These are phyloP conservation scores for Cercospora janseana DNA, from an alignment of 2,329 filamentous ascomycete genomes.

Conservation along the genomic window DNA sequence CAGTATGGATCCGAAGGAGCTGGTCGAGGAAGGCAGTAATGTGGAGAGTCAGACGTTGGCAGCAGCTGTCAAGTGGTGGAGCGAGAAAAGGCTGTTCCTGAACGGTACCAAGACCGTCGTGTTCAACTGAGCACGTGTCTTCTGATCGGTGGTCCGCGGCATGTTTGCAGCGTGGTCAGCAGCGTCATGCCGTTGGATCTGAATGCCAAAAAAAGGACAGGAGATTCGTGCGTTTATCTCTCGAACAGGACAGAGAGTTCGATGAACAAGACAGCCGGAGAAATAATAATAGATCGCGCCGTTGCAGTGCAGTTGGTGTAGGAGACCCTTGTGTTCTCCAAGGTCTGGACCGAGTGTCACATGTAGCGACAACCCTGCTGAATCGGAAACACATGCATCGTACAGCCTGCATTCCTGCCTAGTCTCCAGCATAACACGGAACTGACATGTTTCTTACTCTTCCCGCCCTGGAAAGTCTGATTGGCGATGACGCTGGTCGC, in stretches of 20 bases:
- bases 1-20: slow-evolving; percentile 69
- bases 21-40: slow-evolving; percentile 77
- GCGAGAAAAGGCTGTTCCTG: slow-evolving; percentile 72
- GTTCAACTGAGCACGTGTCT: slow-evolving; percentile 51
- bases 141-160: background rate
- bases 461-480: too few relatives aligned
- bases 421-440: too few relatives aligned
- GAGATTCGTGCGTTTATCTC: too few relatives aligned
- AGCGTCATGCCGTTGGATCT: too few relatives aligned
- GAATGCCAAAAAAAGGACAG: too few relatives aligned
- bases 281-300: too few relatives aligned
- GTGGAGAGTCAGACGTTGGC: slow-evolving; percentile 81
- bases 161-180: too few relatives aligned
- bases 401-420: background rate
- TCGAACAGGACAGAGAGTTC: too few relatives aligned
- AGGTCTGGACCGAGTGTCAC: slow-evolving; percentile 1
- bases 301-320: too few relatives aligned
- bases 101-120: slow-evolving; percentile 80
- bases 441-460: too few relatives aligned
- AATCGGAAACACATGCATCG: slow-evolving; percentile 3
- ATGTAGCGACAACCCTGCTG: slow-evolving; percentile 1
- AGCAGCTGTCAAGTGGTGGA: slow-evolving; percentile 79
- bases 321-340: background rate
- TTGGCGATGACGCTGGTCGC: too few relatives aligned
- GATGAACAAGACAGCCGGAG: too few relatives aligned